Evolutionary conservation across 768 basidiomycete species (phyloP), one percentile per base, ranked within the genome.

Genomic region (Trametopsis cervina): DNA sequence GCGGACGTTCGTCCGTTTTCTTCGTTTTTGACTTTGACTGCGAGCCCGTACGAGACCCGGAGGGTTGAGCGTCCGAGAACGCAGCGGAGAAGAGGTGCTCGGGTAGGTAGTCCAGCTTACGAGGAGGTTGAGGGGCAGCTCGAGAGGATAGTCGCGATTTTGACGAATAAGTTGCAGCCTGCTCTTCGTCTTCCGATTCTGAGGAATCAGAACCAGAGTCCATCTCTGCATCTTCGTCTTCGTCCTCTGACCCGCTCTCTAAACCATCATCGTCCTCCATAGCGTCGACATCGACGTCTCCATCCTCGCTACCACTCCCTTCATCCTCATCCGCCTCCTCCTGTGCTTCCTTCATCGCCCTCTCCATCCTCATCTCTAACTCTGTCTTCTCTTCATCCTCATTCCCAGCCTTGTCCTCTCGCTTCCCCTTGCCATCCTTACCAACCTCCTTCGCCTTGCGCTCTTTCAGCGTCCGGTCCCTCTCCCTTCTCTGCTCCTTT

Each of bases 1-100:
- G 59, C 54, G 53, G 47, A 56, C 51, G 41, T 45, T 10, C 29
- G 29, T 48, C 43, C 13, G 20, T 42, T 20, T 29, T 21, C 15
- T 42, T 41, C 23, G 38, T 4, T 23, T 25, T 66, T 53, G 24
- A 57, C 24, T 22, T 66, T 52, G 24, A 56, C 26, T 47, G 46
- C 51, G 57, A 56, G 54, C 55, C 51, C 22, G 49, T 15, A n/a
- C n/a, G n/a, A n/a, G n/a, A 15, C 29, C 15, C 29, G 29, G 29
- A 33, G 29, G 29, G 7, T 33, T 7, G 29, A 7, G 29, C 29
- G 2, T 60, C 63, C 1, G 74, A 66, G 53, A 82, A 78, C 0
- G 81, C 82, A 50, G 78, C 69, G 0, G 66, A 55, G 60, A 85
- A 86, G 17, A 85, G 66, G 52, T 81, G 76, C 56, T 85, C 83